These are phyloP conservation scores for Aureobasidium sp. DNA, from an alignment of 2,329 filamentous ascomycete genomes.

Conservation along the genomic window DNA sequence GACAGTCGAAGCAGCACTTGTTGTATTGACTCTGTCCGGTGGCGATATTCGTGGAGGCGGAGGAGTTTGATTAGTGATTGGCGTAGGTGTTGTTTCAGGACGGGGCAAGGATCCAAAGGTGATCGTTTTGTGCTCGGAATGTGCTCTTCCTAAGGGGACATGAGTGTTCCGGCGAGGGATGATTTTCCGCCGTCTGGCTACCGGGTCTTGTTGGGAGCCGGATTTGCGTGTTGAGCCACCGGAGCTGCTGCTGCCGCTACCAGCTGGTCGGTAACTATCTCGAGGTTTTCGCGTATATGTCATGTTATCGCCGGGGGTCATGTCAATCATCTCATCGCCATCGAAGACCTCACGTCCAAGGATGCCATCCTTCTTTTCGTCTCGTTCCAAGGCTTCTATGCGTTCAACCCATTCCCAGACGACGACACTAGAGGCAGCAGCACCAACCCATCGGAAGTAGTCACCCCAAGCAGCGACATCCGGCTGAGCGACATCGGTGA, in stretches of 20 bases:
- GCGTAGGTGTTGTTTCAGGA: slow-evolving; percentile 14
- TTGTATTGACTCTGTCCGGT: slow-evolving; percentile 54
- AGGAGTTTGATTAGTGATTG: slow-evolving; percentile 17
- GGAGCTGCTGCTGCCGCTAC: slow-evolving; percentile 28
- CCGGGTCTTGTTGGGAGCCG: slow-evolving; percentile 17
- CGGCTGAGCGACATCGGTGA: slow-evolving; percentile 79
- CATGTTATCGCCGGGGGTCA: slow-evolving; percentile 52
- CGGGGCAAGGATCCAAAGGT: slow-evolving; percentile 21
- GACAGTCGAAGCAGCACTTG: slow-evolving; percentile 56
- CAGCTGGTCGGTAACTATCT: slow-evolving; percentile 17
- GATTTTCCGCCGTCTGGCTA: slow-evolving; percentile 21
- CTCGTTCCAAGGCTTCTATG: slow-evolving; percentile 84
- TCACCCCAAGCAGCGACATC: slow-evolving; percentile 89
- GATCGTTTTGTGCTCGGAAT: slow-evolving; percentile 21
- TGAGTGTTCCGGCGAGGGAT: slow-evolving; percentile 23
- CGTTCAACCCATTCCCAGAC: slow-evolving; percentile 98
- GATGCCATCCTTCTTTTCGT: slow-evolving; percentile 91
- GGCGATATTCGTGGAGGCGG: slow-evolving; percentile 45
- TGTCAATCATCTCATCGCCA: slow-evolving; percentile 83
- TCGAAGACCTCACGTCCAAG: slow-evolving; percentile 87
- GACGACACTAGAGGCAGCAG: slow-evolving; percentile 87
- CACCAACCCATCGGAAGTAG: slow-evolving; percentile 94
- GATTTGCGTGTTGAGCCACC: slow-evolving; percentile 20
- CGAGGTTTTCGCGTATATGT: slow-evolving; percentile 30
- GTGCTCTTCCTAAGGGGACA: slow-evolving; percentile 29